A percentile compares a stretch with the other conserved stretches of the same genome.
phyloP scores from a whole-genome alignment of 768 basidiomycete species.

The Hemileccinum rubropunctum region DNA sequence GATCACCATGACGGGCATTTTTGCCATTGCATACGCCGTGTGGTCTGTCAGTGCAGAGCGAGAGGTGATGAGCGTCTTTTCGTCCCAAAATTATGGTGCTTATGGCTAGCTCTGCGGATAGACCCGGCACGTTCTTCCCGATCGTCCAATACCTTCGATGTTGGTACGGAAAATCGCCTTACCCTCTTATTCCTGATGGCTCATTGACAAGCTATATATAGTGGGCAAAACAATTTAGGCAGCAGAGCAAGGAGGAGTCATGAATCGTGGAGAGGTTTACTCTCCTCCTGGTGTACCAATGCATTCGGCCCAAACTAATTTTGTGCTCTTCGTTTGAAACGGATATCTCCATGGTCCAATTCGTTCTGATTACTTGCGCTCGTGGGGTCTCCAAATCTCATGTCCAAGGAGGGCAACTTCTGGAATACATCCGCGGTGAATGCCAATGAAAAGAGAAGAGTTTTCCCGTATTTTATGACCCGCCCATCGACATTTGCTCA shows the following conservation, averaged over 20 bases:
- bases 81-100: conserved; percentile 2
- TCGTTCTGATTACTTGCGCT: too few species aligned
- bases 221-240: conserved; percentile 53
- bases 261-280: conserved; percentile 1
- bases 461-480: too few species aligned
- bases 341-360: too few species aligned
- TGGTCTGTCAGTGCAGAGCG: conserved; percentile 74
- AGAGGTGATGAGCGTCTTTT: conserved; percentile 51
- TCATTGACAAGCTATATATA: conserved; percentile 14
- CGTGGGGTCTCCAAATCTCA: too few species aligned
- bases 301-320: not conserved
- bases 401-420: too few species aligned
- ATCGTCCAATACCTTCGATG: conserved; percentile 76
- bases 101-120: conserved; percentile 25
- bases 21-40: conserved; percentile 59
- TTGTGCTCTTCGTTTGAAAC: not conserved
- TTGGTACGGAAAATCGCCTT: conserved; percentile 44
- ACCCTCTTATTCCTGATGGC: not conserved
- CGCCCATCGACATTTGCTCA: too few species aligned
- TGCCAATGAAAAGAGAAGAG: too few species aligned
- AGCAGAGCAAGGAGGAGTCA: conserved; percentile 20
- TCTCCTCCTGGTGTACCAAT: conserved; percentile 1
- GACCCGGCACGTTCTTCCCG: conserved; percentile 59
- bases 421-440: too few species aligned
- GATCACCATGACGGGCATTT: conserved; percentile 66